Conservation (phyloP, 140 eudicot species). For the Erigeron philadelphicus region DNA sequence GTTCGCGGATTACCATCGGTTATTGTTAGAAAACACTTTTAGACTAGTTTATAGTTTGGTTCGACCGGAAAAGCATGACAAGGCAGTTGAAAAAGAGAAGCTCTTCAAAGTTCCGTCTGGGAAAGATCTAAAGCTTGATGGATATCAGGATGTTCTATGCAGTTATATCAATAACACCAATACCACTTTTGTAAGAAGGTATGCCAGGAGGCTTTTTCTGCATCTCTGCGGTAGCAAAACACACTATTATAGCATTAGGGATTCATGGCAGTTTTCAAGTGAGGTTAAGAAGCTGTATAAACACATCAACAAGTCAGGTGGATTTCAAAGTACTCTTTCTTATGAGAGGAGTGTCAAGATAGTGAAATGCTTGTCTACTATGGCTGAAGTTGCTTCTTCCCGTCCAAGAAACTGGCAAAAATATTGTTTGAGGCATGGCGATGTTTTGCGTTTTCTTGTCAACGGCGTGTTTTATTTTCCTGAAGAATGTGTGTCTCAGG, state of each 20-base stretch:
- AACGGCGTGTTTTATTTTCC: conserved; percentile 78
- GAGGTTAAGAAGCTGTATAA: conserved; percentile 85
- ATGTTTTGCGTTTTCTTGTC: conserved; percentile 72
- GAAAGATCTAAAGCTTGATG: conserved; percentile 92
- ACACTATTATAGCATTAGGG: conserved; percentile 88
- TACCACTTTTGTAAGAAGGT: conserved; percentile 81
- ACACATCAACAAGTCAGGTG: conserved; percentile 87
- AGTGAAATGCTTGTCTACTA: conserved; percentile 73
- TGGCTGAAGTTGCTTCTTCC: conserved; percentile 95
- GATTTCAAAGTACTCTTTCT: conserved; percentile 70
- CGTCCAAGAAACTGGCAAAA: conserved; percentile 99
- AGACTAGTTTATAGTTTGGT: conserved; percentile 83
- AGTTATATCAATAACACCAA: conserved; percentile 83
- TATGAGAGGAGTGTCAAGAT: conserved; percentile 98
- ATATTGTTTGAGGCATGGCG: conserved; percentile 82
- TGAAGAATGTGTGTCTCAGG: conserved; percentile 86
- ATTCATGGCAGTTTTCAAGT: conserved; percentile 93
- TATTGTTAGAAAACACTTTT: conserved; percentile 84
- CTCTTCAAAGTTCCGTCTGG: conserved; percentile 54
- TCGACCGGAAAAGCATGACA: conserved; percentile 97
- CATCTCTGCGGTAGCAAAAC: conserved; percentile 98
- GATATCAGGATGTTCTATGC: conserved; percentile 96
- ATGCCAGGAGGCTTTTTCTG: conserved; percentile 91
- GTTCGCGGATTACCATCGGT: conserved; percentile 87
- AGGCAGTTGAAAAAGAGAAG: conserved; percentile 82